Percentiles rank a stretch among this genome's conserved stretches.
Evolutionary conservation across 163 green algal genomes (phyloP).

Genomic region (Scenedesmus sp.): DNA sequence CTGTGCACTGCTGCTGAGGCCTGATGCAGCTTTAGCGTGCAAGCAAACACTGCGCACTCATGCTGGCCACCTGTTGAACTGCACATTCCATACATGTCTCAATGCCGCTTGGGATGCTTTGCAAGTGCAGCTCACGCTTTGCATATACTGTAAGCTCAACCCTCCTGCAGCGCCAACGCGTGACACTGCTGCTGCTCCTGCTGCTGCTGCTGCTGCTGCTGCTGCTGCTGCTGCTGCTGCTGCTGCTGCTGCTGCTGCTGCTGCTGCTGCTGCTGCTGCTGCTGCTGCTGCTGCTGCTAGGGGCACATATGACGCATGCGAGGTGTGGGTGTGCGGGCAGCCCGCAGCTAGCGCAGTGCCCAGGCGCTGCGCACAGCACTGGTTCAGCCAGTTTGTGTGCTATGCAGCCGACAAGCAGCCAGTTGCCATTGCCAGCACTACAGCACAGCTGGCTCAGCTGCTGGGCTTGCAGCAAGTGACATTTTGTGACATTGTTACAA

Average conservation of each 20-base stretch:
- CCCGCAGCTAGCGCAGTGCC: background rate
- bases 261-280: background rate
- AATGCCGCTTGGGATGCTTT: background rate
- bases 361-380: conserved; percentile 12
- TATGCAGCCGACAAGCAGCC: conserved; percentile 20
- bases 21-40: background rate
- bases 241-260: no score
- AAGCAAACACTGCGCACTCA: background rate
- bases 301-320: background rate
- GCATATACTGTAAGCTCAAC: background rate
- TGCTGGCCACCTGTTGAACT: background rate
- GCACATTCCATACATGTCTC: background rate
- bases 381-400: conserved; percentile 7
- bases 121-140: background rate
- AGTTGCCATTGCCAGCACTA: conserved; percentile 8
- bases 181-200: background rate
- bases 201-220: no score
- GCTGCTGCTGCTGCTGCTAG: background rate
- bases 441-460: conserved; percentile 13
- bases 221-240: no score
- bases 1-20: background rate
- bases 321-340: conserved; percentile 7
- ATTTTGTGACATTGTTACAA: background rate
- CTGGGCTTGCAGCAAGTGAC: background rate
- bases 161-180: background rate